These are phyloP conservation scores for Candida ficus DNA, from an alignment of 805 yeast species.

Conservation along the genomic window DNA sequence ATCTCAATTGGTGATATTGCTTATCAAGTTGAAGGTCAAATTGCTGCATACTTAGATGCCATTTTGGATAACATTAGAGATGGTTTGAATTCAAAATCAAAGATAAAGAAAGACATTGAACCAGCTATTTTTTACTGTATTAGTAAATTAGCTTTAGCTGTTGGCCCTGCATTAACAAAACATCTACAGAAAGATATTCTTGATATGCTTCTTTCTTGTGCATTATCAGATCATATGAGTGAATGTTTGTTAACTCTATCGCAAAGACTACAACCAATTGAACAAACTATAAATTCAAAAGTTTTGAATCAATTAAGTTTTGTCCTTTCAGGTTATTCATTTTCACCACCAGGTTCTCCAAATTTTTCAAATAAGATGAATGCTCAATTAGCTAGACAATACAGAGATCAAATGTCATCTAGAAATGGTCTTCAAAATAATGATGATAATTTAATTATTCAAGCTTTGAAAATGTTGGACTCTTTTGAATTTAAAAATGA, in stretches of 20 bases:
- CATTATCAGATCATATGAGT: conserved; percentile 79
- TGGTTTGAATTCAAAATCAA: conserved; percentile 49
- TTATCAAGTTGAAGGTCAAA: conserved; percentile 65
- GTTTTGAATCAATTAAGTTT: conserved; percentile 66
- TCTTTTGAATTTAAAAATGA: conserved; percentile 70
- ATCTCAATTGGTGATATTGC: conserved; percentile 83
- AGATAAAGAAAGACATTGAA: conserved; percentile 66
- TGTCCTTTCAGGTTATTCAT: conserved; percentile 75
- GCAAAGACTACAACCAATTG: conserved; percentile 73
- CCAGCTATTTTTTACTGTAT: conserved; percentile 86
- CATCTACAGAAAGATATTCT: conserved; percentile 78
- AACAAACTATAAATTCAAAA: conserved; percentile 64
- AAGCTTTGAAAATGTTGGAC: conserved; percentile 73
- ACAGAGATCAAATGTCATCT: conserved; percentile 66
- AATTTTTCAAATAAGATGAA: conserved; percentile 47
- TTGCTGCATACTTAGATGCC: conserved; percentile 84
- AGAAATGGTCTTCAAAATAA: conserved; percentile 53
- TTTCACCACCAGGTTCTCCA: conserved; percentile 84
- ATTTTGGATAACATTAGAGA: conserved; percentile 81
- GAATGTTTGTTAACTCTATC: conserved; percentile 65
- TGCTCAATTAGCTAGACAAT: conserved; percentile 64
- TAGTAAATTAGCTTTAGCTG: conserved; percentile 79
- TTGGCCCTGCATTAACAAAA: conserved; percentile 90
- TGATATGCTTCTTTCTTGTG: conserved; percentile 74
- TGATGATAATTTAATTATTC: conserved; percentile 55